Evolutionary conservation across 441 rosid genomes (phyloP).

Genomic region (Brassica balearica): DNA sequence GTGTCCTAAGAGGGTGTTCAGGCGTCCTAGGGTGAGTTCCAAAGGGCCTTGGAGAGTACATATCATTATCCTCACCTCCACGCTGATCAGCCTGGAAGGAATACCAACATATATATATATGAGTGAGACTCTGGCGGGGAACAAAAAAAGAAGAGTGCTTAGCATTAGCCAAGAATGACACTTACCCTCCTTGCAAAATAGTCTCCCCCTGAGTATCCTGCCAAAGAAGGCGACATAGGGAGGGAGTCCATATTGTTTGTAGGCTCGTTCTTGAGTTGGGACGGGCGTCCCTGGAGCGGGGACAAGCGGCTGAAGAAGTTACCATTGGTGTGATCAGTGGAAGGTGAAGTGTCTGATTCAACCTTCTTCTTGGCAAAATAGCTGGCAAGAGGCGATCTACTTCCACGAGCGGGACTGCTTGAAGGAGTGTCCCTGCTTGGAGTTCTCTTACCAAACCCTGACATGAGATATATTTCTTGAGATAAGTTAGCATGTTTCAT

Average conservation of each 20-base stretch:
- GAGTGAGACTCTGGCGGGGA: slow-evolving; percentile 4
- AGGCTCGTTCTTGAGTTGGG: slow-evolving; percentile 32
- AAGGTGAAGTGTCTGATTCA: slow-evolving; percentile 33
- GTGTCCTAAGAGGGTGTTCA: slow-evolving; percentile 43
- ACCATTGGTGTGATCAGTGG: slow-evolving; percentile 34
- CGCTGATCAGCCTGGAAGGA: slow-evolving; percentile 11
- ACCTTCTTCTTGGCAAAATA: slow-evolving; percentile 42
- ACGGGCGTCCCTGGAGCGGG: slow-evolving; percentile 24
- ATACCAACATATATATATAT: neutral
- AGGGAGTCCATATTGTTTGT: slow-evolving; percentile 24
- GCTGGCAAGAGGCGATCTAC: slow-evolving; percentile 41
- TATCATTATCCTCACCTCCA: slow-evolving; percentile 34
- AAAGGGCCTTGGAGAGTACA: slow-evolving; percentile 40
- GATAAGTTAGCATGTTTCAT: slow-evolving; percentile 6
- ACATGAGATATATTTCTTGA: slow-evolving; percentile 16
- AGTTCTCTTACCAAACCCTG: slow-evolving; percentile 44
- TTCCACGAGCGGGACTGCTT: slow-evolving; percentile 37
- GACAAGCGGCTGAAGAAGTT: slow-evolving; percentile 42
- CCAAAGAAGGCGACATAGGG: slow-evolving; percentile 37
- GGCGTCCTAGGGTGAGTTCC: slow-evolving; percentile 38
- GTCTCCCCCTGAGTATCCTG: slow-evolving; percentile 32
- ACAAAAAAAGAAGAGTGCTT: neutral
- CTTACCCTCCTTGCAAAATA: slow-evolving; percentile 38
- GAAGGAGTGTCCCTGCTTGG: slow-evolving; percentile 40
- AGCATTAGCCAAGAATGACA: neutral